These are phyloP conservation scores for Trichomonascaceae sp. DNA, from an alignment of 1,139 yeast species.

Conservation along the genomic window DNA sequence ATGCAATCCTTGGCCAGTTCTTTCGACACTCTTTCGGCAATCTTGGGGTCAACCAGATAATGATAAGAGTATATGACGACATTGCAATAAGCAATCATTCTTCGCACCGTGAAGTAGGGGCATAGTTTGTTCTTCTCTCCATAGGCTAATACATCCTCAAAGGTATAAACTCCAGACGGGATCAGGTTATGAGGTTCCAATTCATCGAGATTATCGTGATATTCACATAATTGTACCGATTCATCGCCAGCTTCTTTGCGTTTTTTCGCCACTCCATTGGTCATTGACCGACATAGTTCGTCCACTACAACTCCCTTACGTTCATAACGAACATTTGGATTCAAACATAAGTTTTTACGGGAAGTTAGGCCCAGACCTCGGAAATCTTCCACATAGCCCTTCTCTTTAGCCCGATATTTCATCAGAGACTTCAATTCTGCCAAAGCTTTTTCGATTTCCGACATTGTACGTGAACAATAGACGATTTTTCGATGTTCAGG, in stretches of 20 bases:
- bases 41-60: constrained; percentile 91
- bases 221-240: constrained; percentile 64
- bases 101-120: constrained; percentile 94
- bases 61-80: constrained; percentile 94
- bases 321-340: constrained; percentile 82
- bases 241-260: constrained; percentile 59
- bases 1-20: constrained; percentile 91
- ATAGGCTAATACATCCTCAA: constrained; percentile 70
- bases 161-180: constrained; percentile 91
- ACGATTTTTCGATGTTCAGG: constrained; percentile 93
- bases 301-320: constrained; percentile 92
- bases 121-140: constrained; percentile 78
- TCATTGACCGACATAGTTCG: constrained; percentile 90
- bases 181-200: constrained; percentile 81
- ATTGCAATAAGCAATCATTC: constrained; percentile 96
- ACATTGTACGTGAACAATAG: constrained; percentile 98
- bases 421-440: constrained; percentile 86
- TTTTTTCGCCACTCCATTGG: constrained; percentile 80
- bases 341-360: constrained; percentile 88
- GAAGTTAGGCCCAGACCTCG: constrained; percentile 91
- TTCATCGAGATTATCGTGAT: constrained; percentile 81
- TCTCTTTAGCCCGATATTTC: constrained; percentile 75
- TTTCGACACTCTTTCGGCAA: constrained; percentile 88
- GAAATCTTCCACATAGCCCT: constrained; percentile 76
- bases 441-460: constrained; percentile 95